Base-by-base conservation (phyloP, 169 alveolate genomes). In the Amoebophrya sp. region DNA sequence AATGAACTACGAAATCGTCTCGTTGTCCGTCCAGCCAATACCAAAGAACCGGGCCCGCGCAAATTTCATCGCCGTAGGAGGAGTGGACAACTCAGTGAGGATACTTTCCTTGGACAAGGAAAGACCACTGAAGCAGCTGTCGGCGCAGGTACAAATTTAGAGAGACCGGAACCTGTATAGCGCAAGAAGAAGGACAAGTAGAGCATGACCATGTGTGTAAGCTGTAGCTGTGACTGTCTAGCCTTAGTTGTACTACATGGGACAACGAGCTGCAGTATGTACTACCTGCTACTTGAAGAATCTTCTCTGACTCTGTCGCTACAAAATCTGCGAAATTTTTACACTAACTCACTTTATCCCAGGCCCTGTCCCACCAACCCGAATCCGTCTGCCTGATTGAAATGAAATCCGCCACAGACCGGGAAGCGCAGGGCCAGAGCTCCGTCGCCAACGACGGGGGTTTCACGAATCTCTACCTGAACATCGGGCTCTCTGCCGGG, bases 31-130 rank as follows among this genome's bases (percentile, higher is more conserved):
- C 54, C 98, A 94, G 94, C 98, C 98, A 33, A 97, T 98, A 29
- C 97, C 97, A 23, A 96, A 95, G 77, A 98, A 97, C 39, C 96
- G 98, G 92, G 90, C 95, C 40, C 96, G 98, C 90, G 97, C 98
- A 32, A 97, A 96, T 93, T 99, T 98, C 95, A 95, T 98, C 93
- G 99, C 98, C 10, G 98, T 98, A 14, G 99, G 99, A 12, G 97
- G 97, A 53, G 94, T 95, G 55, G 99, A 98, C 94, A 96, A 96
- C 92, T 95, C 98, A 77, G 41, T n/a, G 89, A 12, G 14, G 53
- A 23, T 2, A 3, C 95, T 98, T 40, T 96, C 98, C 91, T 95
- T 99, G 93, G 99, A 98, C 90, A 96, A 97, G 35, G 99, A 99
- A 93, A 93, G 96, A 40, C 97, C 97, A 41, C 96, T 98, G 77